Evolutionary conservation across 2,329 filamentous ascomycete species (phyloP).

Genomic region (Colletotrichum filicis): DNA sequence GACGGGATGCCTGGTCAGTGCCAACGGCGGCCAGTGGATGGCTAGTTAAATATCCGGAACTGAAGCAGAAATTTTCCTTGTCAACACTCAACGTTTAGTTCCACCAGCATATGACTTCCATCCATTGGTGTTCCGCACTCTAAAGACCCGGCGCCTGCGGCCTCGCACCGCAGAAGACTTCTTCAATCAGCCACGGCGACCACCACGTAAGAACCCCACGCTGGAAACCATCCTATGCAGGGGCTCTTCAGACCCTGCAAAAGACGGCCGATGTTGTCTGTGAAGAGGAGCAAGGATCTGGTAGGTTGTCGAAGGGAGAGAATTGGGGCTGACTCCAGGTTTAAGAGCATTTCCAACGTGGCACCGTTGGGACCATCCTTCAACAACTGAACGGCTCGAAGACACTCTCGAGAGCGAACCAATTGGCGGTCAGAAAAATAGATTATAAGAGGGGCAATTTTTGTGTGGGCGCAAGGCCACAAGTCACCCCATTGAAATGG

Average conservation of each 20-base stretch:
- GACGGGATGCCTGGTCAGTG: constrained; percentile 77
- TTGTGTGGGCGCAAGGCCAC: too few relatives aligned
- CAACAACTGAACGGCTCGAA: background rate
- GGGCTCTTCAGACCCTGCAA: background rate
- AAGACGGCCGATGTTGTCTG: background rate
- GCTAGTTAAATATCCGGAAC: constrained; percentile 47
- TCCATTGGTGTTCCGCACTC: background rate
- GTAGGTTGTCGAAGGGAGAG: background rate
- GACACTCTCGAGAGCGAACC: background rate
- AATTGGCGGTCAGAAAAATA: background rate
- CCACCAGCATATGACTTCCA: background rate
- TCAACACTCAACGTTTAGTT: background rate
- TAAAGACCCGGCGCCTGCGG: too few relatives aligned
- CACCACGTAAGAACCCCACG: background rate
- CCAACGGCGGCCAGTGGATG: constrained; percentile 62
- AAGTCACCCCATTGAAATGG: background rate
- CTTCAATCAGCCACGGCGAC: background rate
- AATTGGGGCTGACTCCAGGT: background rate
- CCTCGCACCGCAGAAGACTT: background rate
- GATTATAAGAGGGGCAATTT: background rate
- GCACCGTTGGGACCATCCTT: background rate
- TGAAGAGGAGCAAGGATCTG: background rate
- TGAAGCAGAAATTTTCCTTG: background rate
- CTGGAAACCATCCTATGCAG: background rate
- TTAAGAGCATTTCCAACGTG: background rate